phyloP scores from a whole-genome alignment of 2,329 filamentous ascomycete species.

The Aspergillus sp. region DNA sequence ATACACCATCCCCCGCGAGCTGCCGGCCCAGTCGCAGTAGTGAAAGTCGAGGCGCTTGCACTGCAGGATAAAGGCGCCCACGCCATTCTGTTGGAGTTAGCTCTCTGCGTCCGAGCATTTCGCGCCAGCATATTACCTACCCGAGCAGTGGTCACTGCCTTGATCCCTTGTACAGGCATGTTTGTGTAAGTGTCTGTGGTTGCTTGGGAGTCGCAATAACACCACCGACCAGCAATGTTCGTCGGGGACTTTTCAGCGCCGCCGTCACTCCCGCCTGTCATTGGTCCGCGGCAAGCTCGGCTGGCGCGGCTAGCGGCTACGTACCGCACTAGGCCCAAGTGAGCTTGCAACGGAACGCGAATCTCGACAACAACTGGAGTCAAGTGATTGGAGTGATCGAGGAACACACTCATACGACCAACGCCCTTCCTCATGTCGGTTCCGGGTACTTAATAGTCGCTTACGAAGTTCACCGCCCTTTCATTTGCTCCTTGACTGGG shows the following conservation, averaged over 20 bases:
- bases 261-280: conserved; percentile 17
- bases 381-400: neutral
- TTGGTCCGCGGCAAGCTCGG: conserved; percentile 26
- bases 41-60: conserved; percentile 95
- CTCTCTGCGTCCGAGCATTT: neutral
- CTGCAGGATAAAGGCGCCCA: conserved; percentile 94
- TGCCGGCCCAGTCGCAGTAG: conserved; percentile 96
- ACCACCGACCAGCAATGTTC: conserved; percentile 5
- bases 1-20: conserved; percentile 92
- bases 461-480: conserved; percentile 12
- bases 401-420: neutral
- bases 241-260: conserved; percentile 26
- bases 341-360: conserved; percentile 18
- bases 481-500: conserved; percentile 12
- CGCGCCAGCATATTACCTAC: conserved; percentile 38
- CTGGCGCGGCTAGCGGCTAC: conserved; percentile 21
- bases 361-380: conserved; percentile 13
- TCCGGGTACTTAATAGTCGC: conserved; percentile 14
- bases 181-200: conserved; percentile 13
- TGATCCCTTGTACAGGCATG: conserved; percentile 50
- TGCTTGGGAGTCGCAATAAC: neutral
- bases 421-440: neutral
- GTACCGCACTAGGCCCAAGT: conserved; percentile 3
- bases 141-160: conserved; percentile 55
- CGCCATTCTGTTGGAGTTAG: conserved; percentile 70